Conservation (phyloP, 2,329 filamentous ascomycete species). For the Sporothrix euskadiensis region DNA sequence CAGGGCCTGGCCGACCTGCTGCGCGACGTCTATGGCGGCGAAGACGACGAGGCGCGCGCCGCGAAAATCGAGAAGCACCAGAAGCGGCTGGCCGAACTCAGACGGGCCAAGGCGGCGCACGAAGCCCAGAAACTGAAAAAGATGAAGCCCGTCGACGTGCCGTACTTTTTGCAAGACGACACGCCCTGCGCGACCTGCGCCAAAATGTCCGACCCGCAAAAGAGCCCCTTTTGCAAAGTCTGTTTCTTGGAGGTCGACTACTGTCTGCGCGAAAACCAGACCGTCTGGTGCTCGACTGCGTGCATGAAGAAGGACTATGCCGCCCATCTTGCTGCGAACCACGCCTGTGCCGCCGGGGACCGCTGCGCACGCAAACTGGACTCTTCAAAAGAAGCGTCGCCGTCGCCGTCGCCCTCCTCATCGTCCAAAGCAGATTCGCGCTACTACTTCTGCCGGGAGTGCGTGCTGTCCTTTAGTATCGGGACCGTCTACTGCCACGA, state of each 20-base stretch:
- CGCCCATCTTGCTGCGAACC: conserved; percentile 26
- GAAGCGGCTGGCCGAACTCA: conserved; percentile 52
- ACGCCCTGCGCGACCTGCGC: conserved; percentile 29
- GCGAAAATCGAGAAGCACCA: conserved; percentile 37
- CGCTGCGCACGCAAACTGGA: conserved; percentile 23
- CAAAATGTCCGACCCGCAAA: conserved; percentile 27
- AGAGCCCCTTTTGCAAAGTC: conserved; percentile 30
- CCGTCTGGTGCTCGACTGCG: conserved; percentile 31
- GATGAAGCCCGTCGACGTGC: conserved; percentile 30
- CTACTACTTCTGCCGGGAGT: conserved; percentile 40
- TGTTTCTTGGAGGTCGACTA: conserved; percentile 34
- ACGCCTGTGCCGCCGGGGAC: conserved; percentile 29
- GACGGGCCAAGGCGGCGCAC: conserved; percentile 60
- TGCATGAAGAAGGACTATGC: conserved; percentile 31
- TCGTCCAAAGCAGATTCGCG: conserved; percentile 24
- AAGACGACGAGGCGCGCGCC: conserved; percentile 29
- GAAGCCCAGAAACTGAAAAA: conserved; percentile 49
- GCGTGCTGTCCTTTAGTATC: conserved; percentile 37
- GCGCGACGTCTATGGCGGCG: conserved; percentile 17
- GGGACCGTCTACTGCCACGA: conserved; percentile 39
- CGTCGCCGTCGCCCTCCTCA: background rate
- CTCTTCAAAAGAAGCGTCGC: background rate
- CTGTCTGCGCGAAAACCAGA: conserved; percentile 31
- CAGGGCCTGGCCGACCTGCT: conserved; percentile 28
- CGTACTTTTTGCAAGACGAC: conserved; percentile 31